Conservation (phyloP, 2,329 filamentous ascomycete species). For the Annulohypoxylon truncatum region DNA sequence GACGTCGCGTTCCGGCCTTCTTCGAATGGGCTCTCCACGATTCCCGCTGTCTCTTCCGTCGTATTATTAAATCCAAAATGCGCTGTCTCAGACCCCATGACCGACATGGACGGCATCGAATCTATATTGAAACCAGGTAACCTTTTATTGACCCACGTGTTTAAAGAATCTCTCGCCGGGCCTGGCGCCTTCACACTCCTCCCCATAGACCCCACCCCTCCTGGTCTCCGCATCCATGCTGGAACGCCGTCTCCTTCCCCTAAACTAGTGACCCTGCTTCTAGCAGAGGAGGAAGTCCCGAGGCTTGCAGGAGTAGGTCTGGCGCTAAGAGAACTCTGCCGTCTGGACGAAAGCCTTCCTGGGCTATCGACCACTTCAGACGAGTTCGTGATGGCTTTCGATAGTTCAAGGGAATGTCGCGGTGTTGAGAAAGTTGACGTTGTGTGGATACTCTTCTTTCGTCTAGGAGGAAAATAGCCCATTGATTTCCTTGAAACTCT, state of each 20-base stretch:
- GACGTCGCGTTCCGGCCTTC: slow-evolving; percentile 58
- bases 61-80: slow-evolving; percentile 64
- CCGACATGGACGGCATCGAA: slow-evolving; percentile 72
- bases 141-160: slow-evolving; percentile 85
- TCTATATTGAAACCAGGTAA: slow-evolving; percentile 82
- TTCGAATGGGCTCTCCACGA: slow-evolving; percentile 65
- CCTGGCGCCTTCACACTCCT: slow-evolving; percentile 79
- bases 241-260: slow-evolving; percentile 52
- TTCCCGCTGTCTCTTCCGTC: slow-evolving; percentile 52
- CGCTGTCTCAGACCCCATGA: slow-evolving; percentile 70
- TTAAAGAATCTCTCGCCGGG: slow-evolving; percentile 85
- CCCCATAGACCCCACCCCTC: slow-evolving; percentile 86
- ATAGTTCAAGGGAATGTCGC: slow-evolving; percentile 71
- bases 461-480: slow-evolving; percentile 90
- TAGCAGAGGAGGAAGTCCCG: slow-evolving; percentile 44
- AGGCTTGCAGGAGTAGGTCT: slow-evolving; percentile 45
- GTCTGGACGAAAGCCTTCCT: slow-evolving; percentile 45
- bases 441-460: slow-evolving; percentile 82
- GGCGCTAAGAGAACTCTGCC: slow-evolving; percentile 47
- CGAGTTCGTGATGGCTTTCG: slow-evolving; percentile 53
- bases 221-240: slow-evolving; percentile 81
- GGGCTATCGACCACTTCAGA: slow-evolving; percentile 49
- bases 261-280: slow-evolving; percentile 49
- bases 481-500: slow-evolving; percentile 83
- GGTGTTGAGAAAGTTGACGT: slow-evolving; percentile 76